A percentile compares a stretch with the other conserved stretches of the same genome.
These are phyloP conservation scores for Lentinula raphanica DNA, from an alignment of 768 basidiomycete species.

Conservation along the genomic window DNA sequence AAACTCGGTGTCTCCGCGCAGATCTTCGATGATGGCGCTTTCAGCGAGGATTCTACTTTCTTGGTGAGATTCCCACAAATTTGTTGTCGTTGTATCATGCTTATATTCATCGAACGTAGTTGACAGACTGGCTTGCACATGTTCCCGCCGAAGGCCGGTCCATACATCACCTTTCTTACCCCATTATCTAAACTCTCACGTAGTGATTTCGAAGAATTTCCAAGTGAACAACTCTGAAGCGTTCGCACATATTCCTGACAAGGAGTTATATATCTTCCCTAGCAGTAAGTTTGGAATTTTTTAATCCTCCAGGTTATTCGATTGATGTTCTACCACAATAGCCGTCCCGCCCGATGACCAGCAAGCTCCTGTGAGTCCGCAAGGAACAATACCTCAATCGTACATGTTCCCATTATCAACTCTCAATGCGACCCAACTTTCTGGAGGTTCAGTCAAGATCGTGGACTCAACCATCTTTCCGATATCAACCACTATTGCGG, in stretches of 20 bases:
- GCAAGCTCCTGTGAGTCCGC: slow-evolving; percentile 32
- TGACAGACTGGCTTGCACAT: slow-evolving; percentile 53
- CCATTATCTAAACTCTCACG: neutral
- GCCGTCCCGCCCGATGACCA: slow-evolving; percentile 31
- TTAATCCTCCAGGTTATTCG: neutral
- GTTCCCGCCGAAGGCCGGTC: slow-evolving; percentile 41
- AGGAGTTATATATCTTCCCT: slow-evolving; percentile 52
- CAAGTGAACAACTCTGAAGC: slow-evolving; percentile 29
- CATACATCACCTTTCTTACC: neutral
- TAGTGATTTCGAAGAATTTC: slow-evolving; percentile 51
- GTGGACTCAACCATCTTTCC: slow-evolving; percentile 50
- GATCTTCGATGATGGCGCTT: slow-evolving; percentile 47
- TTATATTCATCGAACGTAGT: slow-evolving; percentile 17
- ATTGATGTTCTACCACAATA: slow-evolving; percentile 8
- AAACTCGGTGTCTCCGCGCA: slow-evolving; percentile 15
- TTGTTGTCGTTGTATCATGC: neutral
- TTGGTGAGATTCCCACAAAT: slow-evolving; percentile 24
- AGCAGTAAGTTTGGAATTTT: slow-evolving; percentile 22
- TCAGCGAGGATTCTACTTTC: slow-evolving; percentile 51
- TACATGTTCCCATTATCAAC: slow-evolving; percentile 46
- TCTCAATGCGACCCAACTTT: slow-evolving; percentile 34
- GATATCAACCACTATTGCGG: slow-evolving; percentile 46
- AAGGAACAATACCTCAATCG: slow-evolving; percentile 39
- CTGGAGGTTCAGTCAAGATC: slow-evolving; percentile 47
- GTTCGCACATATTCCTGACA: slow-evolving; percentile 37